Evolutionary conservation across 441 rosid species (phyloP), one percentile per base, ranked within the genome.

Genomic region (Euphorbia neoarborescens): DNA sequence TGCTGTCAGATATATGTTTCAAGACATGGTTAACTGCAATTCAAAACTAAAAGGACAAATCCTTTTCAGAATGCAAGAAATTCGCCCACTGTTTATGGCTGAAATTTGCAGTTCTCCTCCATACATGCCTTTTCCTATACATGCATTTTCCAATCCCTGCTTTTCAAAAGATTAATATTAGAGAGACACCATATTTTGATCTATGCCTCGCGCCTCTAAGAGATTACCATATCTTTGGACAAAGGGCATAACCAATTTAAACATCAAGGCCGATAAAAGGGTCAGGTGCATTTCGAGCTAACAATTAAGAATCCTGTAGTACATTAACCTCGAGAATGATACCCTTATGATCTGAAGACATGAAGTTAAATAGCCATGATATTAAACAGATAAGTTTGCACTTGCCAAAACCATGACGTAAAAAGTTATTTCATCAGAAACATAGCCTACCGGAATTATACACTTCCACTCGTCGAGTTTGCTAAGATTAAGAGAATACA

Each of bases 381-480:
- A 46, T 38, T 35, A 19, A n/a, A 24, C 67, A 62, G 25, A 67
- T 22, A 9, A 9, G 53, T 35, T 70, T 30, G 59, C 5, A 42
- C 40, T 50, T 62, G 14, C 62, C 14, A 12, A 65, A 48, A 64
- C 34, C 32, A 48, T 56, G 46, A 44, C 44, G 27, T 20, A 70
- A 63, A 50, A 38, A 48, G 65, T 57, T 7, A 40, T 13, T 48
- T 71, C 63, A 73, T 76, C 13, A 70, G 77, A 72, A 78, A 40
- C 77, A n/a, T 53, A 62, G 86, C 96, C 77, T 82, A 94, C 99
- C 96, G 83, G 91, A 76, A 91, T 89, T 77, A 94, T 84, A 84
- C 97, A 91, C 82, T 94, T 94, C 97, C 99, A 94, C 72, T 91
- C 99, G 9, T 94, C 97, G 70, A 90, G 97, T 82, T 94, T 94